These are phyloP conservation scores for Serendipita sp. DNA, from an alignment of 768 basidiomycete species.

Conservation along the genomic window DNA sequence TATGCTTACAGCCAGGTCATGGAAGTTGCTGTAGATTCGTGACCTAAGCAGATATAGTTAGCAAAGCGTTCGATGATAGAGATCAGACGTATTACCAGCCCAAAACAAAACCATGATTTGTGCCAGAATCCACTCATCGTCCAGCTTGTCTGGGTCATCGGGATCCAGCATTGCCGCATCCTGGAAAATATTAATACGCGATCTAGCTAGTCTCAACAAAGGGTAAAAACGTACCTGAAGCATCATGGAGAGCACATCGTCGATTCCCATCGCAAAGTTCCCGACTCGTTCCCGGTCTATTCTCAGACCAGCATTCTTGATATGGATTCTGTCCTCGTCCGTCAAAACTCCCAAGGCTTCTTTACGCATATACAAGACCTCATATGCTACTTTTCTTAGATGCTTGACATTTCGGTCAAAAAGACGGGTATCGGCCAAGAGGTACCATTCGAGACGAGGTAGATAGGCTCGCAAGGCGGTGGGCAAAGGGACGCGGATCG, in stretches of 20 bases:
- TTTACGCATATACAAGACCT: slow-evolving; percentile 5
- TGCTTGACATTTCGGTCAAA: background rate
- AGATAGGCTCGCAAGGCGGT: background rate
- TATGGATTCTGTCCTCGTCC: background rate
- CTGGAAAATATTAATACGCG: background rate
- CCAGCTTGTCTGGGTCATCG: slow-evolving; percentile 3
- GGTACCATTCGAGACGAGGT: slow-evolving; percentile 2
- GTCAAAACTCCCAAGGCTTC: slow-evolving; percentile 1
- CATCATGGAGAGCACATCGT: slow-evolving; percentile 2
- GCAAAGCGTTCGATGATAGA: background rate
- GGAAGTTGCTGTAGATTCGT: background rate
- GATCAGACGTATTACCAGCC: background rate
- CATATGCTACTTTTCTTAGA: background rate
- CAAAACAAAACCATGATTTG: slow-evolving; percentile 2
- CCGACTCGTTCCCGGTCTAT: background rate
- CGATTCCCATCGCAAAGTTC: slow-evolving; percentile 4
- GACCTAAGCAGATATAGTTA: background rate
- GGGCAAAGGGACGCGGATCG: background rate
- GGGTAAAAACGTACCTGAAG: background rate
- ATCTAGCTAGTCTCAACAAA: background rate
- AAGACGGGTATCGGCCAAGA: background rate
- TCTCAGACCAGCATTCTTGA: background rate
- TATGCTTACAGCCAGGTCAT: slow-evolving; percentile 1
- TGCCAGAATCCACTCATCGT: slow-evolving; percentile 5
- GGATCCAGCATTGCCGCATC: background rate